Evolutionary conservation across 2,329 filamentous ascomycete species (phyloP).

Genomic region (Escovopsis weberi): DNA sequence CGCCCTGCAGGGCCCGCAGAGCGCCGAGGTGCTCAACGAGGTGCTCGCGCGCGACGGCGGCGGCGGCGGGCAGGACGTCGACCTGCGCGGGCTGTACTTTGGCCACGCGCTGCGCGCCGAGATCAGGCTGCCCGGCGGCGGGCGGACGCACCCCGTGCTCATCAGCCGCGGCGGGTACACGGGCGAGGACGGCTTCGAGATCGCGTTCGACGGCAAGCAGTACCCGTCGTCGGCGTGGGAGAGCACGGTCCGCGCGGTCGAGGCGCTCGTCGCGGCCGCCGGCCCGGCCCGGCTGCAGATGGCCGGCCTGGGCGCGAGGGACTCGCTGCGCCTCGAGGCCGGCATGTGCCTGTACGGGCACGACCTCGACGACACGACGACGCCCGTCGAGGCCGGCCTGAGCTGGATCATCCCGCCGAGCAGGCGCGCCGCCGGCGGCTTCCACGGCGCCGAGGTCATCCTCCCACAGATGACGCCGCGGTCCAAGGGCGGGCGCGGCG

Average conservation of each 20-base stretch:
- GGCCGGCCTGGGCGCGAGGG: constrained; percentile 78
- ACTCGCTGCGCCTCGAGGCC: constrained; percentile 85
- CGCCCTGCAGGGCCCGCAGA: constrained; percentile 76
- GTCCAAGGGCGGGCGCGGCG: constrained; percentile 56
- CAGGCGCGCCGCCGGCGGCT: constrained; percentile 50
- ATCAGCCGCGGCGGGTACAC: constrained; percentile 90
- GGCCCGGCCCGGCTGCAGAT: constrained; percentile 52
- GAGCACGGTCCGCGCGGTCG: constrained; percentile 40
- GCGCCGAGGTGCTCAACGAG: constrained; percentile 52
- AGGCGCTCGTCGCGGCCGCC: constrained; percentile 52
- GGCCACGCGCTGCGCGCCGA: constrained; percentile 56
- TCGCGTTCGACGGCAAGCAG: constrained; percentile 51
- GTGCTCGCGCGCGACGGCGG: constrained; percentile 36
- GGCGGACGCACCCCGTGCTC: constrained; percentile 30
- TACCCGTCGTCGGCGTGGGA: constrained; percentile 18
- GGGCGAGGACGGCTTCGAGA: constrained; percentile 95
- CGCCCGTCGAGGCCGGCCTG: constrained; percentile 42
- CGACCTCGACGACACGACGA: constrained; percentile 70
- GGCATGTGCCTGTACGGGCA: constrained; percentile 99
- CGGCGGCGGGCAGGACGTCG: constrained; percentile 12
- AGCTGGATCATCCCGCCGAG: constrained; percentile 75
- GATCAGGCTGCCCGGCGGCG: constrained; percentile 44
- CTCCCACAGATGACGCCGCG: constrained; percentile 60
- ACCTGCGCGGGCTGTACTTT: constrained; percentile 64
- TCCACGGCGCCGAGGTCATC: constrained; percentile 71